Percentiles rank a stretch among this genome's conserved stretches.
These are phyloP conservation scores for Penicillium sclerotiorum DNA, from an alignment of 2,329 filamentous ascomycete species.

Conservation along the genomic window DNA sequence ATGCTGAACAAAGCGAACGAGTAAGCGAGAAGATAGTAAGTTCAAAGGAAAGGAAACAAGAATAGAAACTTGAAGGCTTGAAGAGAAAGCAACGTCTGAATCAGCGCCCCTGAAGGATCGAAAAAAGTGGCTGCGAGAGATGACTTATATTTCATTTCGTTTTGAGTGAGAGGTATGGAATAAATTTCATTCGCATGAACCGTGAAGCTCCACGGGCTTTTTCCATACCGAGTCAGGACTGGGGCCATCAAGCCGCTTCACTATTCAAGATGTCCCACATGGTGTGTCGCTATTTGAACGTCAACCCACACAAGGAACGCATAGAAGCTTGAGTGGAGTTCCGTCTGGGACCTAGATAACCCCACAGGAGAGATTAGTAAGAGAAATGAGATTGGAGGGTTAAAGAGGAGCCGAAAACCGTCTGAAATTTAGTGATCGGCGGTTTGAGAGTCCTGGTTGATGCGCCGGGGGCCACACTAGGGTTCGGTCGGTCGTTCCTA, in stretches of 20 bases:
- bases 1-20: slow-evolving; percentile 6
- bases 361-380: background rate
- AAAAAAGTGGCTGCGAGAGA: background rate
- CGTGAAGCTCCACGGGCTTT: background rate
- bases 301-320: background rate
- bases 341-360: background rate
- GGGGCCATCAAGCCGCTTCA: background rate
- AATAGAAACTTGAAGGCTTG: background rate
- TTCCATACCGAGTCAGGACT: background rate
- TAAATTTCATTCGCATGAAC: background rate
- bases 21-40: background rate
- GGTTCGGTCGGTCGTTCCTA: background rate
- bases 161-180: no score
- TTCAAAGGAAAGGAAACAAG: slow-evolving; percentile 6
- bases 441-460: slow-evolving; percentile 3
- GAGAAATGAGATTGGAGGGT: slow-evolving; percentile 13
- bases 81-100: background rate
- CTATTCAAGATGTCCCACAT: slow-evolving; percentile 1
- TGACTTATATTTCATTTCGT: no score
- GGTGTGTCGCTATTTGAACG: background rate
- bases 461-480: slow-evolving; percentile 1
- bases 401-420: slow-evolving; percentile 5
- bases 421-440: slow-evolving; percentile 18
- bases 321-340: background rate
- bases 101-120: background rate